Evolutionary conservation across 2,329 filamentous ascomycete genomes (phyloP), one percentile per base, ranked within the genome.

Genomic region (Pseudogymnoascus sp.): DNA sequence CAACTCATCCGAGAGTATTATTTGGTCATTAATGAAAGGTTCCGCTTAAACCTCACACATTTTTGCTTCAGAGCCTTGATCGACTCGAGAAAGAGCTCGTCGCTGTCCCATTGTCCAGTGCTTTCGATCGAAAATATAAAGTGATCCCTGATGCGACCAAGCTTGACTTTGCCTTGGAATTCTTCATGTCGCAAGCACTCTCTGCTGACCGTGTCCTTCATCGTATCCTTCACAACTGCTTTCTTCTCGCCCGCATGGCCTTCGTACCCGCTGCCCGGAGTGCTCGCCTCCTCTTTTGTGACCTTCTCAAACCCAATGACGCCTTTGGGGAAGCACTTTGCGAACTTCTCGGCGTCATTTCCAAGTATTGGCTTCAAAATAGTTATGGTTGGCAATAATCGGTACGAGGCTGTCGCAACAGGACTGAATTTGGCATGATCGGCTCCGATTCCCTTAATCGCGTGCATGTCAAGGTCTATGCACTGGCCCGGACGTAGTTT

Each of bases 381-480:
- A 67, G 84, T 83, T 75, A 99, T 97, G 68, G 88, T 88, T 6
- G 95, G 95, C 72, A 99, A 79, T 18, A 99, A 83, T 59, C 95
- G 87, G 79, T 99, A 99, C 23, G 89, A 91, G 2, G 95, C 95
- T 1, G 95, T 97, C 2, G 93, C 93, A 37, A 97, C 95, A 55
- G 95, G 95, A 0, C 91, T 96, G 80, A 95, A 99, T 77, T 99
- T 99, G 69, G 95, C 89, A 75, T 99, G 95, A 76, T 99, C 95
- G 67, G 88, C 86, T 58, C 95, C 95, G 68, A 96, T 87, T 65
- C 96, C 95, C 79, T 97, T 96, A 78, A 96, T 87, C 78, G 93
- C 95, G 80, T 97, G 93, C 83, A 96, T 89, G 68, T 90, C 87
- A 65, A 97, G 80, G 71, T 90, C 83, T 71, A 99, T 90, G 69